A percentile compares a stretch with the other conserved stretches of the same genome.
Evolutionary conservation across 495 filamentous ascomycete genomes (phyloP).

Genomic region (Aspergillus carlsbadensis): DNA sequence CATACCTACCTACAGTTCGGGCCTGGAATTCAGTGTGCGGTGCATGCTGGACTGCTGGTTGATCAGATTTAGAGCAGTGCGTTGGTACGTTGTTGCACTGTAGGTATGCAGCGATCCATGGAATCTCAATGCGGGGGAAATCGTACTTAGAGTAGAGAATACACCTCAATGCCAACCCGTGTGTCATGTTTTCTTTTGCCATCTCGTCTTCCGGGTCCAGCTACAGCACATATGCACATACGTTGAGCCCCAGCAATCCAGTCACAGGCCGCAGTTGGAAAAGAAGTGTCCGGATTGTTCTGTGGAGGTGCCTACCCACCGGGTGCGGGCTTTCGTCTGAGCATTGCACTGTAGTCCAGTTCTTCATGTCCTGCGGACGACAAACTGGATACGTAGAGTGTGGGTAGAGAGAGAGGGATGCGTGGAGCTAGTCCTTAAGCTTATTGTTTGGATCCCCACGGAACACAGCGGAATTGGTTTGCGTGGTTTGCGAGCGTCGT

Average conservation of each 20-base stretch:
- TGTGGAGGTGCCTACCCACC: conserved; percentile 1
- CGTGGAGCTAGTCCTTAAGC: conserved; percentile 1
- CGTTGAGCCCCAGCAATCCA: neutral
- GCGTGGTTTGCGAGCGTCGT: neutral
- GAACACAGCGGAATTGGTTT: neutral
- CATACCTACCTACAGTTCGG: neutral
- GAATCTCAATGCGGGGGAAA: conserved; percentile 4
- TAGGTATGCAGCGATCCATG: conserved; percentile 4
- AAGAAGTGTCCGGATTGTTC: neutral
- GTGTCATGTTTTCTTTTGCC: neutral
- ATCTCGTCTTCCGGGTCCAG: neutral
- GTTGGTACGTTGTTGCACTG: neutral
- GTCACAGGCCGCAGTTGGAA: neutral
- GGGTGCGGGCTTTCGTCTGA: neutral
- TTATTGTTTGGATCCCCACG: conserved; percentile 5
- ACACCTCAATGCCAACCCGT: neutral
- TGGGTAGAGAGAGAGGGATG: neutral
- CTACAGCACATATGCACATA: too few relatives aligned
- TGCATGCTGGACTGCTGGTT: neutral
- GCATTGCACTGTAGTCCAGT: neutral
- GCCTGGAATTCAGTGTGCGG: neutral
- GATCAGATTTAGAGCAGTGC: neutral
- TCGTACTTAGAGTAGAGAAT: neutral
- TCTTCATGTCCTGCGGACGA: neutral
- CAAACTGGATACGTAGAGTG: neutral